These are phyloP conservation scores for Trichothecium roseum DNA, from an alignment of 2,329 filamentous ascomycete species.

Conservation along the genomic window DNA sequence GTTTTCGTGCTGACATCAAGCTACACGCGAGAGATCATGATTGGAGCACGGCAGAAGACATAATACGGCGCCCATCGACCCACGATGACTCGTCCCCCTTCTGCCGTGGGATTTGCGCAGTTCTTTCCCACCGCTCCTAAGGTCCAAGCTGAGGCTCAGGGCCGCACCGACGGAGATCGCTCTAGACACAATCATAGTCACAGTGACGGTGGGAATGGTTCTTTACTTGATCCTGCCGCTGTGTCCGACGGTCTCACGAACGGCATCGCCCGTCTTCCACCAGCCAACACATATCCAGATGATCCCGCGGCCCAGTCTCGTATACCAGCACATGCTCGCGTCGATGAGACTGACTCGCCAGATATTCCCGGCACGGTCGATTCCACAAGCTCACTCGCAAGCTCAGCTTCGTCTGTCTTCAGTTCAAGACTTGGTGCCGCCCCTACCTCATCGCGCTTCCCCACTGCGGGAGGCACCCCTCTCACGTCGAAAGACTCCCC, in stretches of 20 bases:
- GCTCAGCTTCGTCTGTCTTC: constrained; percentile 62
- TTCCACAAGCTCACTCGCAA: constrained; percentile 63
- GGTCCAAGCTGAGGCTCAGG: constrained; percentile 38
- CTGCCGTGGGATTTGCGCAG: constrained; percentile 69
- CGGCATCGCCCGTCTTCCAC: constrained; percentile 9
- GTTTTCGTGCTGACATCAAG: not conserved
- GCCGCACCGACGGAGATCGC: constrained; percentile 22
- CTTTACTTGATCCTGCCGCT: constrained; percentile 12
- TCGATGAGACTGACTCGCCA: constrained; percentile 48
- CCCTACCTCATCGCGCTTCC: constrained; percentile 29
- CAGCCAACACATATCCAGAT: constrained; percentile 13
- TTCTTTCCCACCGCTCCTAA: constrained; percentile 75
- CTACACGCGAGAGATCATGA: constrained; percentile 42
- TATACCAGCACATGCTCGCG: constrained; percentile 2
- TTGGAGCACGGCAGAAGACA: constrained; percentile 40
- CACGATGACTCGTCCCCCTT: constrained; percentile 69
- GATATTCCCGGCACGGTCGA: constrained; percentile 62
- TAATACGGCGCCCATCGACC: constrained; percentile 37
- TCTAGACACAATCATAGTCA: constrained; percentile 10
- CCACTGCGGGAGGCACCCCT: constrained; percentile 37
- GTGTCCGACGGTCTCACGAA: constrained; percentile 14
- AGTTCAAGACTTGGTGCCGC: constrained; percentile 37
- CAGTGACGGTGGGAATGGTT: constrained; percentile 7
- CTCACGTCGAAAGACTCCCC: constrained; percentile 43
- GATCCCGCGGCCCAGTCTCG: constrained; percentile 12